Evolutionary conservation across 768 basidiomycete genomes (phyloP).

Genomic region (Pisolithus sp.): DNA sequence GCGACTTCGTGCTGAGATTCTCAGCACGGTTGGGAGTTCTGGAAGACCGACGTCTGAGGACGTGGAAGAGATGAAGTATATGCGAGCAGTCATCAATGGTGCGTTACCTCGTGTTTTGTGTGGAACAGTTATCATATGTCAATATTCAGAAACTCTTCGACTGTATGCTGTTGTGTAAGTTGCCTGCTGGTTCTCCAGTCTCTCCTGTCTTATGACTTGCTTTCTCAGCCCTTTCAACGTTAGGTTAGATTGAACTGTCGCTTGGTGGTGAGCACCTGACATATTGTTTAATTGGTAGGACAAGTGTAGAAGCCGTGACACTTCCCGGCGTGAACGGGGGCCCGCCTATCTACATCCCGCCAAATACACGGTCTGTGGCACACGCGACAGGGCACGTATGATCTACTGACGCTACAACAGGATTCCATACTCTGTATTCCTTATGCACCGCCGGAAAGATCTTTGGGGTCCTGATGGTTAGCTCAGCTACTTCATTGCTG

Average conservation of each 20-base stretch:
- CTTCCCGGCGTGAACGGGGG: slow-evolving; percentile 19
- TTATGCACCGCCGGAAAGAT: slow-evolving; percentile 35
- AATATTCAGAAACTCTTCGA: slow-evolving; percentile 22
- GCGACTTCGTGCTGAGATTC: slow-evolving; percentile 48
- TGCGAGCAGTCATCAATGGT: slow-evolving; percentile 41
- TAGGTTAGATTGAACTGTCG: slow-evolving; percentile 4
- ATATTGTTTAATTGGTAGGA: slow-evolving; percentile 10
- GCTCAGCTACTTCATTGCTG: not conserved
- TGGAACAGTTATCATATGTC: no score
- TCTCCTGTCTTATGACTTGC: not conserved
- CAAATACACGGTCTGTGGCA: slow-evolving; percentile 21
- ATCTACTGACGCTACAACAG: slow-evolving; percentile 5
- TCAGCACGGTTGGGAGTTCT: slow-evolving; percentile 42
- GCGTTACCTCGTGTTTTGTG: slow-evolving; percentile 1
- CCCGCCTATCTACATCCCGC: slow-evolving; percentile 28
- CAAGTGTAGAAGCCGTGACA: slow-evolving; percentile 15
- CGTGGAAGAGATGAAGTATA: no score
- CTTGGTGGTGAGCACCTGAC: not conserved
- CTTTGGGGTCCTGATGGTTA: slow-evolving; percentile 34
- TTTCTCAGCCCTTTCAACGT: slow-evolving; percentile 21
- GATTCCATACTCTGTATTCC: slow-evolving; percentile 17
- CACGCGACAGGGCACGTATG: not conserved
- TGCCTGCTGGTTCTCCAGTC: not conserved
- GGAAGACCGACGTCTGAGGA: slow-evolving; percentile 34
- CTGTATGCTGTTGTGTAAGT: slow-evolving; percentile 27